Conservation (phyloP, 495 filamentous ascomycete genomes). For the Chlorociboria aeruginascens region DNA sequence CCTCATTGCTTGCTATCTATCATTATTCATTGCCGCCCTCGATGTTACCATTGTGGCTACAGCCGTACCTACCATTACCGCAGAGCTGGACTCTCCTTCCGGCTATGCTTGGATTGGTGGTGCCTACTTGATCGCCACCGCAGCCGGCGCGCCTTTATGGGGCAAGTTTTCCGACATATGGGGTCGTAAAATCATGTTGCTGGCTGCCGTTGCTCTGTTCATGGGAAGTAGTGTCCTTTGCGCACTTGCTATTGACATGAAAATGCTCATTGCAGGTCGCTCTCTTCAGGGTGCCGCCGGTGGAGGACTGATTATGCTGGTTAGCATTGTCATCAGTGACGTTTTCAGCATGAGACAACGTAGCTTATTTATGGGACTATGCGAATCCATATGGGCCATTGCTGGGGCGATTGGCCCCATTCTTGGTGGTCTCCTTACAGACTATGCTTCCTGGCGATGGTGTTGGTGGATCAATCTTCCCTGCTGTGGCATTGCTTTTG, state of each 20-base stretch:
- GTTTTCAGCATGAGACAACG: constrained; percentile 28
- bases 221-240: constrained; percentile 50
- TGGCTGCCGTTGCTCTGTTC: constrained; percentile 54
- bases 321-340: constrained; percentile 68
- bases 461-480: constrained; percentile 35
- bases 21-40: constrained; percentile 46
- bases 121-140: constrained; percentile 40
- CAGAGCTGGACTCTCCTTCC: constrained; percentile 41
- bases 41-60: constrained; percentile 53
- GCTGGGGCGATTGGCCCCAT: constrained; percentile 58
- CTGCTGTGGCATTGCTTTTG: constrained; percentile 39
- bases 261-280: constrained; percentile 60
- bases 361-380: constrained; percentile 19
- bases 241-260: constrained; percentile 49
- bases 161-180: constrained; percentile 53
- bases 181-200: constrained; percentile 61
- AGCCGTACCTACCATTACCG: constrained; percentile 44
- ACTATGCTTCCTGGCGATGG: constrained; percentile 22
- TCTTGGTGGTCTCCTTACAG: constrained; percentile 58
- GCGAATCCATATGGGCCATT: constrained; percentile 56
- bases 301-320: constrained; percentile 53
- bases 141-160: constrained; percentile 31
- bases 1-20: constrained; percentile 15
- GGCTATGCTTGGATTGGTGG: constrained; percentile 58
- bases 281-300: constrained; percentile 47